Evolutionary conservation across 2,329 filamentous ascomycete genomes (phyloP).

Genomic region (Thermomyces lanuginosus): DNA sequence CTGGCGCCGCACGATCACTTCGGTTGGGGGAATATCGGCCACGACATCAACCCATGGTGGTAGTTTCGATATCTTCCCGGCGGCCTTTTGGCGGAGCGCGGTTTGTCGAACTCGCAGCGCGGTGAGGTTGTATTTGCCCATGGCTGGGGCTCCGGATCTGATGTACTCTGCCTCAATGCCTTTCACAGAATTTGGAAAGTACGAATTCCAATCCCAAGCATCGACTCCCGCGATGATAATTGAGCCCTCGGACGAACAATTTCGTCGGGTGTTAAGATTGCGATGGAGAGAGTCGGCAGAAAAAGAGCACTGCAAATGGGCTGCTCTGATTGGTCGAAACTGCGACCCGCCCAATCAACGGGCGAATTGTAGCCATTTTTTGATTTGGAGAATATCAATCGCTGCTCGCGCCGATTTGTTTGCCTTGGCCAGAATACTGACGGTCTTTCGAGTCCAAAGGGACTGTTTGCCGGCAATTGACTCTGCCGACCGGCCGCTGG

Average conservation of each 20-base stretch:
- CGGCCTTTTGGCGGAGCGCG: conserved; percentile 22
- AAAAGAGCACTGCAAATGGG: conserved; percentile 22
- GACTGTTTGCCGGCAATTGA: no score
- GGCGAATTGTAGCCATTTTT: conserved; percentile 6
- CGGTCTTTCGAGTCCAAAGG: no score
- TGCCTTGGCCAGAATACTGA: no score
- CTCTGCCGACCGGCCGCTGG: no score
- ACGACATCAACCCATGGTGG: conserved; percentile 41
- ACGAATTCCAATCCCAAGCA: no score
- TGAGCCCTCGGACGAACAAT: no score
- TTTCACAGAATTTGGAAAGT: no score
- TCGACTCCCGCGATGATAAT: no score
- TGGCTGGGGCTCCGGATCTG: conserved; percentile 11
- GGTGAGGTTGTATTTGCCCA: conserved; percentile 33
- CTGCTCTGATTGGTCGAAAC: conserved; percentile 22
- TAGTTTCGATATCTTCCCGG: conserved; percentile 18
- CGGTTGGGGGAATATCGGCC: conserved; percentile 41
- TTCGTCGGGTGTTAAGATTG: background rate
- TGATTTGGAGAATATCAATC: no score
- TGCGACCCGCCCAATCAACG: conserved; percentile 17
- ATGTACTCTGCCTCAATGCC: no score
- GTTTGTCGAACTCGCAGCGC: conserved; percentile 30
- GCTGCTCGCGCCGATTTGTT: no score
- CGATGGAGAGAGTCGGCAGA: conserved; percentile 10
- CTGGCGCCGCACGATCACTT: conserved; percentile 43